Percentiles rank a stretch among this genome's conserved stretches.
These are phyloP conservation scores for Ceratobasidium papillatum DNA, from an alignment of 1,284 basidiomycete genomes.

Conservation along the genomic window DNA sequence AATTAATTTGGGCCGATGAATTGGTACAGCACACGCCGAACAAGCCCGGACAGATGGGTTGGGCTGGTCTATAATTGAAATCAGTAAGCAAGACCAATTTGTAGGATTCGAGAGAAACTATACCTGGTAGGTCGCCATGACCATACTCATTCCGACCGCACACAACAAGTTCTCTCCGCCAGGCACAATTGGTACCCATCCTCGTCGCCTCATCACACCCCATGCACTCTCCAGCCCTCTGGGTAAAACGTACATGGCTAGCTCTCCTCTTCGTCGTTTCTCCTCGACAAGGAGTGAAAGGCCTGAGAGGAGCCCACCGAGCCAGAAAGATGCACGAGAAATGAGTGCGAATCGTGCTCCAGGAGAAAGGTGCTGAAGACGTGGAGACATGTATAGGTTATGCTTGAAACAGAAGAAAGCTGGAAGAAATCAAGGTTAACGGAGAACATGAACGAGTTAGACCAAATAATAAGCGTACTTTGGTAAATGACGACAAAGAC, in stretches of 20 bases:
- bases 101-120: neutral
- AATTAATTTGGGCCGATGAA: slow-evolving; percentile 84
- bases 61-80: slow-evolving; percentile 77
- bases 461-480: slow-evolving; percentile 57
- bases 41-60: slow-evolving; percentile 85
- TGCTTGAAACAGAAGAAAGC: slow-evolving; percentile 77
- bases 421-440: slow-evolving; percentile 49
- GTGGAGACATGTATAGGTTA: slow-evolving; percentile 44
- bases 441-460: neutral
- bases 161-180: slow-evolving; percentile 68
- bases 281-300: slow-evolving; percentile 89
- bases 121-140: slow-evolving; percentile 76
- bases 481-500: slow-evolving; percentile 89
- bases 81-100: slow-evolving; percentile 41
- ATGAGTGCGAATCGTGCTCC: slow-evolving; percentile 61
- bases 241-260: slow-evolving; percentile 96
- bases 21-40: slow-evolving; percentile 89
- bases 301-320: slow-evolving; percentile 80
- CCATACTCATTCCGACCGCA: slow-evolving; percentile 86
- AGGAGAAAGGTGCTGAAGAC: slow-evolving; percentile 45
- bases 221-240: slow-evolving; percentile 89
- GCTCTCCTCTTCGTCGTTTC: slow-evolving; percentile 77
- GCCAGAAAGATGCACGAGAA: slow-evolving; percentile 76
- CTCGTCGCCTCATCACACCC: slow-evolving; percentile 78
- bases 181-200: slow-evolving; percentile 73